Conservation (phyloP, 139 green algal genomes). For the Coelastrella sp. region DNA sequence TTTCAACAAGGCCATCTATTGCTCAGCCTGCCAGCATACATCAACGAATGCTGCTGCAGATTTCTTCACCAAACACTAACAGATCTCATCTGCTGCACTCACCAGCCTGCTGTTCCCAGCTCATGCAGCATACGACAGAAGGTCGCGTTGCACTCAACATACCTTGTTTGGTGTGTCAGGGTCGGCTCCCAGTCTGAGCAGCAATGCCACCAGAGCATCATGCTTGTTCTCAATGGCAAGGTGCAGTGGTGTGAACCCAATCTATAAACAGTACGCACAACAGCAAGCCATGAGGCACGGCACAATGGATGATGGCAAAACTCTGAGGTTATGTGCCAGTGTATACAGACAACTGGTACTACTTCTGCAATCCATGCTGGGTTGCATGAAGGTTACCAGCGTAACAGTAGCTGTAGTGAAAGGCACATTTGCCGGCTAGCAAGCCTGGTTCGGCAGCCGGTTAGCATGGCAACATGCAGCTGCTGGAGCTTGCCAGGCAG, state of each 20-base stretch:
- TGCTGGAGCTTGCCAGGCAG: too few relatives aligned
- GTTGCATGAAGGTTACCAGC: too few relatives aligned
- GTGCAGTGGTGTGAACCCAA: conserved; percentile 15
- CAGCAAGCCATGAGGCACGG: not conserved
- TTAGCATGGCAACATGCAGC: too few relatives aligned
- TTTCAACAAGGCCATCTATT: too few relatives aligned
- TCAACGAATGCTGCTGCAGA: not conserved
- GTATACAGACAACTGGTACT: not conserved
- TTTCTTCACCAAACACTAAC: not conserved
- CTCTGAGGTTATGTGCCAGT: not conserved
- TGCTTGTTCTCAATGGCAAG: conserved; percentile 39
- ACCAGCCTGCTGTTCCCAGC: too few relatives aligned
- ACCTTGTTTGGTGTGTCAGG: conserved; percentile 37
- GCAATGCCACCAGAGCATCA: not conserved
- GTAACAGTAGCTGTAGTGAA: too few relatives aligned
- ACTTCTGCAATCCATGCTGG: too few relatives aligned
- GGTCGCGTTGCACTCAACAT: not conserved
- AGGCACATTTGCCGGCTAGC: too few relatives aligned
- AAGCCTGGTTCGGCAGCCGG: too few relatives aligned
- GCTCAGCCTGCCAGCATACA: not conserved
- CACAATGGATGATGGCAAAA: not conserved
- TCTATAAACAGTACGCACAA: not conserved
- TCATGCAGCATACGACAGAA: too few relatives aligned
- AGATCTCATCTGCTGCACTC: not conserved
- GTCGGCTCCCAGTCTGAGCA: conserved; percentile 23